Conservation (phyloP, 306 rosid genomes). For the Trifolium repens region DNA sequence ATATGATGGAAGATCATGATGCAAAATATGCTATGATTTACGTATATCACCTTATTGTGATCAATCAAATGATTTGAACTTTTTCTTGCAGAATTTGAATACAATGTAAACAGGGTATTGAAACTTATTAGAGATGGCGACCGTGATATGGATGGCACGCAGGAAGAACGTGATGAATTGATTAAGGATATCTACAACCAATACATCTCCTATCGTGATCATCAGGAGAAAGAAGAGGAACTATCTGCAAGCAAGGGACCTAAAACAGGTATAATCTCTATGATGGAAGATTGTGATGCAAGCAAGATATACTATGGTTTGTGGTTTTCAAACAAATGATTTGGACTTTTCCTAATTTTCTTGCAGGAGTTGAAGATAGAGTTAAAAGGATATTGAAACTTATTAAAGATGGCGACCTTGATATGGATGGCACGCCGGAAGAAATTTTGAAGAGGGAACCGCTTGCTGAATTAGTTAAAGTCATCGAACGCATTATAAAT, state of each 20-base stretch:
- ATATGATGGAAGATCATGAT: slow-evolving; percentile 27
- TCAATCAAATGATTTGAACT: slow-evolving; percentile 36
- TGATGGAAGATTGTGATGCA: too few species aligned
- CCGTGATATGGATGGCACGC: slow-evolving; percentile 45
- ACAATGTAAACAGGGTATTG: slow-evolving; percentile 58
- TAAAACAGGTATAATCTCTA: too few species aligned
- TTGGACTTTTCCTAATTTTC: slow-evolving; percentile 40
- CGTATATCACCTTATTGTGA: background rate
- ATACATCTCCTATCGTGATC: slow-evolving; percentile 29
- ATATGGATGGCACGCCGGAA: slow-evolving; percentile 52
- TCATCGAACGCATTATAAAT: slow-evolving; percentile 57
- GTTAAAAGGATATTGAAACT: slow-evolving; percentile 65
- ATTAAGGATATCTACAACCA: slow-evolving; percentile 73
- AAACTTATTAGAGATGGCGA: slow-evolving; percentile 64
- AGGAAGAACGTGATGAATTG: slow-evolving; percentile 55
- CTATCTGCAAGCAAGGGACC: slow-evolving; percentile 18
- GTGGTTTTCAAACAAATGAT: slow-evolving; percentile 38
- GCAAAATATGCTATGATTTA: slow-evolving; percentile 24
- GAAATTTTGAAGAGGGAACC: slow-evolving; percentile 61
- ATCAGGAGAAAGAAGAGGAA: too few species aligned
- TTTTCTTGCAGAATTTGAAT: slow-evolving; percentile 67
- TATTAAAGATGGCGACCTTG: slow-evolving; percentile 61
- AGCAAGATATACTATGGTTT: slow-evolving; percentile 29
- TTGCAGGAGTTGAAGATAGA: slow-evolving; percentile 73
- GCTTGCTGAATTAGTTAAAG: slow-evolving; percentile 66